Conservation (phyloP, 2,329 filamentous ascomycete genomes). For the Colletotrichum sublineola region DNA sequence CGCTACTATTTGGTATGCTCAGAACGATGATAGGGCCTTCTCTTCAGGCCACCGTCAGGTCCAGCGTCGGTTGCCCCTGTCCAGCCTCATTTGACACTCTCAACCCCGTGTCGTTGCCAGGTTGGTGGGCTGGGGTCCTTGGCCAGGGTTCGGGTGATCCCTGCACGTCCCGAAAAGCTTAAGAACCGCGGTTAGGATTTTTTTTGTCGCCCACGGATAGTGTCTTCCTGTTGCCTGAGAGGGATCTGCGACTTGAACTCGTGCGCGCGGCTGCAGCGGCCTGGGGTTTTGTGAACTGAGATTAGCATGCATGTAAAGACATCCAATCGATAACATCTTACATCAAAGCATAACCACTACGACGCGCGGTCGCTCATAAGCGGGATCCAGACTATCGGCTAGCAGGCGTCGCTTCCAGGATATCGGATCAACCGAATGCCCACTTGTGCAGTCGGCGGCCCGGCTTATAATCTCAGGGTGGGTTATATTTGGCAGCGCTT, state of each 20-base stretch:
- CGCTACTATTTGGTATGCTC: constrained; percentile 15
- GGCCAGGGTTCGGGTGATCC: constrained; percentile 23
- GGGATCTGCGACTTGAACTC: constrained; percentile 5
- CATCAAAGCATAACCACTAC: not conserved
- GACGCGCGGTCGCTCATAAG: not conserved
- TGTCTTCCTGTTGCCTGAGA: not conserved
- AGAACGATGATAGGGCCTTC: not conserved
- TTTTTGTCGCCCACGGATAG: constrained; percentile 28
- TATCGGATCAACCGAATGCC: constrained; percentile 13
- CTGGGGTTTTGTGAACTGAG: not conserved
- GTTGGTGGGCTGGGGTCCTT: constrained; percentile 21
- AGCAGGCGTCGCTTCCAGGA: constrained; percentile 22
- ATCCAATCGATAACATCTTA: not conserved
- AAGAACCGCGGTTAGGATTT: constrained; percentile 19
- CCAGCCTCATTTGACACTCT: constrained; percentile 12
- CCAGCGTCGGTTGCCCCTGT: not conserved
- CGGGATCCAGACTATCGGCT: not conserved
- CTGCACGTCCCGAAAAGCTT: constrained; percentile 34
- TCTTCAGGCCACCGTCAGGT: constrained; percentile 15
- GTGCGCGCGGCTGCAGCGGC: not conserved
- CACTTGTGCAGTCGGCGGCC: not conserved
- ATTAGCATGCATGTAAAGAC: not conserved
- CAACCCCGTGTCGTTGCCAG: constrained; percentile 20
- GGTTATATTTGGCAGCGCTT: constrained; percentile 17
- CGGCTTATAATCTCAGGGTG: constrained; percentile 7